Evolutionary conservation across 2,329 filamentous ascomycete genomes (phyloP).

Genomic region (Diaporthe capsici): DNA sequence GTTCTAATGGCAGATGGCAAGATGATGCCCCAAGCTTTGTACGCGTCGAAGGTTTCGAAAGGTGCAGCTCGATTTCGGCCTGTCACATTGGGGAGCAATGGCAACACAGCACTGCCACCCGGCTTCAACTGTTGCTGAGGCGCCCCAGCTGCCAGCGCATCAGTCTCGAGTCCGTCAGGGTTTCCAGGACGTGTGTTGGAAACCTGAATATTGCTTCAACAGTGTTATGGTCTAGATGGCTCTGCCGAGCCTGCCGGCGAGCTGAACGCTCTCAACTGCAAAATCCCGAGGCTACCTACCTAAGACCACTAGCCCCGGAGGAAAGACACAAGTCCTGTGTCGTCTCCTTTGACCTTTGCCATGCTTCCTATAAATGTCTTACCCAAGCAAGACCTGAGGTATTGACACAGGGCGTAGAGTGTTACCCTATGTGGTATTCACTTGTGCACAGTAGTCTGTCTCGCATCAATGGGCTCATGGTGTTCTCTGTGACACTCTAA

Average conservation of each 20-base stretch:
- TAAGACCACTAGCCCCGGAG: background rate
- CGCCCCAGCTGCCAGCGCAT: constrained; percentile 13
- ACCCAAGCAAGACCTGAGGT: no score
- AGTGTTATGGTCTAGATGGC: background rate
- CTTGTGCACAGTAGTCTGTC: no score
- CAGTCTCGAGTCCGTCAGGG: background rate
- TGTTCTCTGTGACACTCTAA: background rate
- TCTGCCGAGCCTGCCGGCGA: constrained; percentile 19
- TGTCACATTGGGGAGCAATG: background rate
- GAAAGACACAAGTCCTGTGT: background rate
- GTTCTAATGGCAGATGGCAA: background rate
- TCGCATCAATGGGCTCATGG: background rate
- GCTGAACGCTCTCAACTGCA: background rate
- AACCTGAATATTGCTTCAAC: background rate
- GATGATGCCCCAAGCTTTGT: background rate
- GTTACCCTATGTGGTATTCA: no score
- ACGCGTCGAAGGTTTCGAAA: background rate
- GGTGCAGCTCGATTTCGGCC: background rate
- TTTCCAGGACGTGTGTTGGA: background rate
- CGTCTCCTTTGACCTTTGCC: background rate
- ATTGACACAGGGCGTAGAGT: no score
- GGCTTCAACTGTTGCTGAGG: background rate
- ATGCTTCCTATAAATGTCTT: background rate
- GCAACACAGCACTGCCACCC: background rate
- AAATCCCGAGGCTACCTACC: background rate